Evolutionary conservation across 2,329 filamentous ascomycete genomes (phyloP).

Genomic region (Alternaria alternata): DNA sequence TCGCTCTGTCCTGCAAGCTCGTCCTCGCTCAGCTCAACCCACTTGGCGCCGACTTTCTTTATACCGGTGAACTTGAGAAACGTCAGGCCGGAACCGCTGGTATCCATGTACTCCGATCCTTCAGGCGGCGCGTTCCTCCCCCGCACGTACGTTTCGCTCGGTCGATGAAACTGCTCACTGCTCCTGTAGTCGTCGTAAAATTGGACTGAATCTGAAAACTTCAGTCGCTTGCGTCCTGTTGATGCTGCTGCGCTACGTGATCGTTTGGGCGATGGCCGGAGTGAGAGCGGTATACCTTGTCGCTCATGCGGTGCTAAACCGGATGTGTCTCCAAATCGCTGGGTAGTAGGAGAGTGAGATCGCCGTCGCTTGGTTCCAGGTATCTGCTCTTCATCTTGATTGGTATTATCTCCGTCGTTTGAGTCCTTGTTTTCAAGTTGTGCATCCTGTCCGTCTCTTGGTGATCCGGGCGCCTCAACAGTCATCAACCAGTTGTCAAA

Average conservation of each 20-base stretch:
- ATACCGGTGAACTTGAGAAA: slow-evolving; percentile 36
- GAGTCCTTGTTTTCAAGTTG: background rate
- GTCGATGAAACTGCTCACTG: slow-evolving; percentile 25
- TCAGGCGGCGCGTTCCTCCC: slow-evolving; percentile 39
- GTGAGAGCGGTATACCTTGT: slow-evolving; percentile 1
- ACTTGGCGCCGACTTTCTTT: slow-evolving; percentile 31
- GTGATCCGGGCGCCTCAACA: slow-evolving; percentile 22
- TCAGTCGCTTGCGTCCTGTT: slow-evolving; percentile 26
- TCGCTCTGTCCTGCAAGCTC: slow-evolving; percentile 17
- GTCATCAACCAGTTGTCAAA: slow-evolving; percentile 39
- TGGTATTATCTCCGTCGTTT: background rate
- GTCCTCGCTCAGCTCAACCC: slow-evolving; percentile 32
- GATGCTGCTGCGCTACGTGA: slow-evolving; percentile 14
- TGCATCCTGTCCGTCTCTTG: slow-evolving; percentile 1
- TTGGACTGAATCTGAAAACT: slow-evolving; percentile 29
- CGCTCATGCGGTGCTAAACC: background rate
- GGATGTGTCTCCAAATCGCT: background rate
- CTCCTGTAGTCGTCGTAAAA: slow-evolving; percentile 29
- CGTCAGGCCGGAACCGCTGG: slow-evolving; percentile 31
- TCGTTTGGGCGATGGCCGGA: slow-evolving; percentile 12
- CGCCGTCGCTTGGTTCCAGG: slow-evolving; percentile 15
- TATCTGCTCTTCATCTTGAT: slow-evolving; percentile 4
- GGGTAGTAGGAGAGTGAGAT: slow-evolving; percentile 14
- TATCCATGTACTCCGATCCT: slow-evolving; percentile 38
- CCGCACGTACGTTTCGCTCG: slow-evolving; percentile 29